phyloP scores from a whole-genome alignment of 768 basidiomycete species.

The Coprinopsis marcescibilis region DNA sequence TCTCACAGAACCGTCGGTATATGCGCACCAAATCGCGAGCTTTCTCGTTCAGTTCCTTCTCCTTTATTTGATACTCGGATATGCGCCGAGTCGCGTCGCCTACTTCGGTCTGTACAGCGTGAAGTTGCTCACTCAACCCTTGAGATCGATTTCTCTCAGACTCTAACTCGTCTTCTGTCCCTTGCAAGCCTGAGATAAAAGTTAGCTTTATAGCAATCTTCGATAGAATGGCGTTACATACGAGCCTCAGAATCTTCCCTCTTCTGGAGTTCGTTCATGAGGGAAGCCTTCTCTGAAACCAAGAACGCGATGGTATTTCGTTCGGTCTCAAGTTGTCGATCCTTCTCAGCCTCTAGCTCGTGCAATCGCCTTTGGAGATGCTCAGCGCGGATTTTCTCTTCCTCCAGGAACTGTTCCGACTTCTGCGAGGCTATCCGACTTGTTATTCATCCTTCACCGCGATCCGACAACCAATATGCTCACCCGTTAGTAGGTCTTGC shows the following conservation, averaged over 20 bases:
- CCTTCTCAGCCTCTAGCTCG: conserved; percentile 24
- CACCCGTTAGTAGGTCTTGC: conserved; percentile 26
- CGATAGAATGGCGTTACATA: conserved; percentile 27
- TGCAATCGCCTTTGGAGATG: conserved; percentile 26
- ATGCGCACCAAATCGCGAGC: conserved; percentile 47
- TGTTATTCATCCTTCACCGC: neutral
- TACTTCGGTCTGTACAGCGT: conserved; percentile 35
- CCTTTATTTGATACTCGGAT: conserved; percentile 39
- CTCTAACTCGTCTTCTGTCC: conserved; percentile 34
- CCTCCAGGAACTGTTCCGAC: conserved; percentile 27
- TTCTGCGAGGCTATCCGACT: conserved; percentile 25
- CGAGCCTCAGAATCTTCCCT: conserved; percentile 56
- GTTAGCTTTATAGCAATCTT: conserved; percentile 2
- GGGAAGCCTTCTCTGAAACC: conserved; percentile 64
- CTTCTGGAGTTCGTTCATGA: conserved; percentile 52
- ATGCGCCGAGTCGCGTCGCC: conserved; percentile 31
- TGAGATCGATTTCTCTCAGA: conserved; percentile 36
- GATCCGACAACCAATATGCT: conserved; percentile 7
- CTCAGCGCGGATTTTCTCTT: conserved; percentile 26
- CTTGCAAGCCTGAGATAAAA: conserved; percentile 34
- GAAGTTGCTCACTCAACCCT: conserved; percentile 36
- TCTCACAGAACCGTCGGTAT: conserved; percentile 6
- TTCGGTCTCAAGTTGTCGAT: conserved; percentile 42
- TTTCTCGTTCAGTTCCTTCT: conserved; percentile 49
- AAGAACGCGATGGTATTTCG: conserved; percentile 73